Evolutionary conservation across 495 filamentous ascomycete species (phyloP).

Genomic region (Glutinoglossum americanum): DNA sequence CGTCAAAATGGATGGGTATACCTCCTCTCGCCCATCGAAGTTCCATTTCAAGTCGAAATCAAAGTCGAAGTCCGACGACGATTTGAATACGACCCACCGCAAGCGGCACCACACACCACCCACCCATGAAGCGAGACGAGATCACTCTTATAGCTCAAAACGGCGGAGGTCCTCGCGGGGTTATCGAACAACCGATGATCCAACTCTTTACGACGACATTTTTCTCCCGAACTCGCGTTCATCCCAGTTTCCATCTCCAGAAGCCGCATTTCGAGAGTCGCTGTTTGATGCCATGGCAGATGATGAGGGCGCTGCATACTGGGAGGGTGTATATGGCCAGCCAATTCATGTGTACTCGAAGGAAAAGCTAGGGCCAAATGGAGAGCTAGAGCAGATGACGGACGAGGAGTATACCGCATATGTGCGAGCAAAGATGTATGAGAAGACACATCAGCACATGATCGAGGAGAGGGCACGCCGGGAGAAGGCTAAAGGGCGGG

Average conservation of each 20-base stretch:
- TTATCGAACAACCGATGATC: conserved; percentile 9
- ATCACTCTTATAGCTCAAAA: neutral
- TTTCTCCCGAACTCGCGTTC: conserved; percentile 24
- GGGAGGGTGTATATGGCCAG: conserved; percentile 87
- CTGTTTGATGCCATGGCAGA: conserved; percentile 97
- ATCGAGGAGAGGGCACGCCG: conserved; percentile 25
- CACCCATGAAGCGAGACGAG: neutral
- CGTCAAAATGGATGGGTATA: neutral
- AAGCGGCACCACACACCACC: neutral
- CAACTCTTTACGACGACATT: conserved; percentile 28
- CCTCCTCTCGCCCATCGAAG: neutral
- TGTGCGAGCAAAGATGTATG: conserved; percentile 81
- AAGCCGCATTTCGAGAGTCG: conserved; percentile 74
- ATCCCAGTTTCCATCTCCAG: conserved; percentile 27
- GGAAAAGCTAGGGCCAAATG: conserved; percentile 20
- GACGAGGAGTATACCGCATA: conserved; percentile 79
- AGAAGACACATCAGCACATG: conserved; percentile 52
- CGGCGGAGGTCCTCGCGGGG: neutral
- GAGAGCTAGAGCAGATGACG: conserved; percentile 61
- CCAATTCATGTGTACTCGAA: conserved; percentile 52
- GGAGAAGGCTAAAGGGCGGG: conserved; percentile 18
- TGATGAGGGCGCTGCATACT: conserved; percentile 88
- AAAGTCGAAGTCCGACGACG: neutral
- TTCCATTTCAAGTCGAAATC: neutral
- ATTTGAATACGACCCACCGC: neutral